Conservation (phyloP, 352 stramenopile genomes). For the Phytophthora sojae region DNA sequence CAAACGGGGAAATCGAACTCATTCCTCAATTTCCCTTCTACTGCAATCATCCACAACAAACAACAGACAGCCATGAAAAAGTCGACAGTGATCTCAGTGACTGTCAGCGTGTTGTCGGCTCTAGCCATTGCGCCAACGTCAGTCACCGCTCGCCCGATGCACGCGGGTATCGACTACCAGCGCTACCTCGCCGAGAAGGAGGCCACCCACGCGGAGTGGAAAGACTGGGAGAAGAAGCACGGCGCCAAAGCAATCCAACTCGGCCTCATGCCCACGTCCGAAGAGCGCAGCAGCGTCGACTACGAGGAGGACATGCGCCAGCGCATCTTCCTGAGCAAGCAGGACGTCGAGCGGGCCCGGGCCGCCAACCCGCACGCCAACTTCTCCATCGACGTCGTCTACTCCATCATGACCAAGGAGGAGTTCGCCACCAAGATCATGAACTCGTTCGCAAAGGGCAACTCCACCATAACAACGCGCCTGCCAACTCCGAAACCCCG, state of each 20-base stretch:
- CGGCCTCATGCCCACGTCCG: slow-evolving; percentile 27
- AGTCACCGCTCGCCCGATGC: slow-evolving; percentile 28
- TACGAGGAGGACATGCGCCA: slow-evolving; percentile 32
- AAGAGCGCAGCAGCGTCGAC: slow-evolving; percentile 33
- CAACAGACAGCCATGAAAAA: slow-evolving; percentile 6
- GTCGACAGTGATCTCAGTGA: background rate
- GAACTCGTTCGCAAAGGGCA: slow-evolving; percentile 33
- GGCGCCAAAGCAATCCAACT: background rate
- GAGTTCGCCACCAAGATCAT: slow-evolving; percentile 41
- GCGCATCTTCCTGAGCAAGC: too few relatives aligned
- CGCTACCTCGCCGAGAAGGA: slow-evolving; percentile 41
- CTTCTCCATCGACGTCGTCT: slow-evolving; percentile 45
- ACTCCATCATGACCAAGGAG: slow-evolving; percentile 44
- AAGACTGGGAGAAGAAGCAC: slow-evolving; percentile 5
- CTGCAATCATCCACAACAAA: background rate
- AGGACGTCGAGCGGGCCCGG: too few relatives aligned
- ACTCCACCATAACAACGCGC: background rate
- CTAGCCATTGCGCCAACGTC: background rate
- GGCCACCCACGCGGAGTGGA: slow-evolving; percentile 27
- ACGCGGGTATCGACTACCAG: slow-evolving; percentile 42
- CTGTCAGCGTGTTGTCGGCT: background rate
- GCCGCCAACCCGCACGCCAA: slow-evolving; percentile 36
- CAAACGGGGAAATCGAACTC: background rate
- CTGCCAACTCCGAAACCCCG: background rate
- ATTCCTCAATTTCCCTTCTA: slow-evolving; percentile 10